Base-by-base conservation (phyloP, 805 yeast species). In the Barnettozyma californica region DNA sequence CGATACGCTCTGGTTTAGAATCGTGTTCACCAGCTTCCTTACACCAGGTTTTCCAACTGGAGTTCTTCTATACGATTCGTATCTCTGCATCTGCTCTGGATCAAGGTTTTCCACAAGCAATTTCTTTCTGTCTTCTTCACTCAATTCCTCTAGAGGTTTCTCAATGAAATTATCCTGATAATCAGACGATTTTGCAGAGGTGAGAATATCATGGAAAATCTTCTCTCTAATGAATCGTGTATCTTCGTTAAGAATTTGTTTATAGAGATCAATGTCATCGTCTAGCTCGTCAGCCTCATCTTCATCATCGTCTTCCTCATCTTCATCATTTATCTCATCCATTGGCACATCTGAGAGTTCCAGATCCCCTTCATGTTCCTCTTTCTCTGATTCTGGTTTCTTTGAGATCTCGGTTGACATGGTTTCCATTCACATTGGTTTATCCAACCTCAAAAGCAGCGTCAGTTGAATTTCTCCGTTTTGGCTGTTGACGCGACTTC, bases 21-120 rank as follows among this genome's bases (percentile, higher is more conserved):
- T 84, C 25, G 85, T 78, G 56, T 84, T 83, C 11, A 95, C 91
- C 21, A 90, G 70, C 62, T 86, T 87, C 64, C 85, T 87, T 9
- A 92, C 85, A 4, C 91, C 87, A 4, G 82, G 77, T 52, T 84
- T 81, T 56, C 81, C 83, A 47, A 85, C 64, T 38, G 84, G 80
- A 37, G 95, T 83, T 56, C 98, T 73, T 54, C 96, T 76, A 66
- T 82, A 90, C 20, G 85, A 86, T 63, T 90, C 97, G 65, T 89
- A 92, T 45, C 96, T 68, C 49, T 83, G 82, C 82, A 87, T 83
- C 62, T 92, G 97, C 26, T 82, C 87, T n/a, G 78, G 78, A 54
- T 85, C 84, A 63, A 92, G 78, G 53, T 82, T 80, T 19, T 87
- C 79, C 50, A 90, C 76, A 53, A 91, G 70, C 25, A 89, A 59